Base-by-base conservation (phyloP, 1,284 basidiomycete genomes). In the Fomitopsis betulina region DNA sequence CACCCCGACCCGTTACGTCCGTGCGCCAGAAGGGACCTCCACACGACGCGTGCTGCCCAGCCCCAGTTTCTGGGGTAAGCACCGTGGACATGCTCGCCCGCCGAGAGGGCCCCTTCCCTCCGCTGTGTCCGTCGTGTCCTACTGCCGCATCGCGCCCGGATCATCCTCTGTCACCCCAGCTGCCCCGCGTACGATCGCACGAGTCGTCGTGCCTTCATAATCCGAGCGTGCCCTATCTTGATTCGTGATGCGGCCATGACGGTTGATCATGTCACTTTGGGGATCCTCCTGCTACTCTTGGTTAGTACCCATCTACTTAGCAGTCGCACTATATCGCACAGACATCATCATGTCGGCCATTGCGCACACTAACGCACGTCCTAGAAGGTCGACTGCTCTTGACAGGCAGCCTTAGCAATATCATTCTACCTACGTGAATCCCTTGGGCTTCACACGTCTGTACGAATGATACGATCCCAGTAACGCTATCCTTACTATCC, bases 271-370 rank as follows among this genome's bases (percentile, higher is more conserved):
- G 39, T 25, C 37, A 25, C 39, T 30, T 15, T 37, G 32, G 54
- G 54, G 54, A 56, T 47, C 43, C 42, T 56, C 54, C 54, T 56
- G 54, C 54, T 50, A 40, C 19, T 25, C 54, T 56, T 17, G 54
- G 54, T 56, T 56, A 56, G 54, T 4, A 17, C 54, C 15, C 43
- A 25, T 27, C 42, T 32, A 19, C 54, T 30, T 35, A 30, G 52
- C 37, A 35, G 49, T 17, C 1, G 17, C 32, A 51, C 49, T 51
- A 37, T 51, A 51, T 51, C 49, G 32, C 49, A 6, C 49, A 32
- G 49, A 35, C 10, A n/a, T 17, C 49, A 35, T 35, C 19, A 15
- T 51, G 17, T 35, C 49, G 37, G 17, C 30, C 45, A 25, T n/a
- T 17, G 23, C 45, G 30, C 32, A 35, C 49, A 23, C 49, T 37